Evolutionary conservation across 345 rosid genomes (phyloP).

Genomic region (Melastoma malabathricum): DNA sequence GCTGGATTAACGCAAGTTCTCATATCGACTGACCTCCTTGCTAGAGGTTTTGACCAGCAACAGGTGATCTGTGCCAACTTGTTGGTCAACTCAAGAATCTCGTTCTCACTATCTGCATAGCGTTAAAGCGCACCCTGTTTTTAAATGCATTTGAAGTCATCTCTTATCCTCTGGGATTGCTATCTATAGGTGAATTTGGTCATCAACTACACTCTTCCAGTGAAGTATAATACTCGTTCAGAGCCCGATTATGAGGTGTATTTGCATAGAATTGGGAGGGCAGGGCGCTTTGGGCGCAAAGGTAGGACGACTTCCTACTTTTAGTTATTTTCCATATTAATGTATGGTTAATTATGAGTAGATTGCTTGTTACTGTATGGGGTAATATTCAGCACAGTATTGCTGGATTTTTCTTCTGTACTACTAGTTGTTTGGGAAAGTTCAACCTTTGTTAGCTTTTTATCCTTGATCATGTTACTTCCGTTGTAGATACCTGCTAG

Average conservation of each 20-base stretch:
- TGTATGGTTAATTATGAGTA: neutral
- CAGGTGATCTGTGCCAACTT: constrained; percentile 25
- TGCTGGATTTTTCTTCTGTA: too few relatives aligned
- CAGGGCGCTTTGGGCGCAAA: constrained; percentile 93
- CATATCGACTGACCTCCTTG: constrained; percentile 80
- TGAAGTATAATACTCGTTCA: constrained; percentile 27
- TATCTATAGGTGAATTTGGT: constrained; percentile 71
- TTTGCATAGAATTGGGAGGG: constrained; percentile 93
- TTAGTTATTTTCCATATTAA: neutral
- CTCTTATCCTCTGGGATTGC: neutral
- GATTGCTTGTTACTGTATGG: too few relatives aligned
- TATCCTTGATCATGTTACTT: too few relatives aligned
- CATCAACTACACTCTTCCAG: constrained; percentile 68
- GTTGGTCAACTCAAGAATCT: neutral
- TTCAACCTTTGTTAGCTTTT: too few relatives aligned
- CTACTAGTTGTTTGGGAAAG: too few relatives aligned
- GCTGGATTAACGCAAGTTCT: constrained; percentile 80
- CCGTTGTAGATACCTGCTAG: too few relatives aligned
- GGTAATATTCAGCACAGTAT: too few relatives aligned
- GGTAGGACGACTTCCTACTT: constrained; percentile 23
- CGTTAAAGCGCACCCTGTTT: too few relatives aligned
- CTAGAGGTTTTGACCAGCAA: constrained; percentile 91
- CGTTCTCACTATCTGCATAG: constrained; percentile 1
- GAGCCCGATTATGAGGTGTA: constrained; percentile 88
- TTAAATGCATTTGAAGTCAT: neutral